Evolutionary conservation across 164 flowering plant genomes (phyloP), one percentile per base, ranked within the genome.

Genomic region (Aristolochia contorta): DNA sequence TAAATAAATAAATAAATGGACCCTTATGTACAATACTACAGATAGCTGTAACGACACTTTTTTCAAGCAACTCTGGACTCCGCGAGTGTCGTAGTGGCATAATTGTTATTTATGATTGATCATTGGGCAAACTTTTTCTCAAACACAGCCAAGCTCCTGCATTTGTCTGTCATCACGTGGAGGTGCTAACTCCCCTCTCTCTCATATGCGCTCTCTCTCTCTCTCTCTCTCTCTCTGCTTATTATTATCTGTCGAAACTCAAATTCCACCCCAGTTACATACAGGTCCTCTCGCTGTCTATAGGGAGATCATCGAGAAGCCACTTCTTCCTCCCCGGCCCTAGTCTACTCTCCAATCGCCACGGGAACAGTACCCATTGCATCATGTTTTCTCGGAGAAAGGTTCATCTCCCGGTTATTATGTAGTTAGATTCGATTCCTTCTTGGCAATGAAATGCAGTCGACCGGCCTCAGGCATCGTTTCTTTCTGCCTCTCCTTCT

Each of bases 141-240:
- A 15, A 9, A 59, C 22, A 47, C 53, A 49, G 22, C 51, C 53
- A 12, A 47, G 48, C 53, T 47, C n/a, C 49, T 23, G 21, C 15
- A 22, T 14, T 37, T 47, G 62, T 47, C 62, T 23, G 53, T 47
- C 62, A 59, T 59, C 62, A 59, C 62, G 62, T 59, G 62, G 41
- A 16, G 13, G 50, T 59, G 21, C 43, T 14, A 12, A 16, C 14
- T 20, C 51, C 3, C n/a, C n/a, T 27, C 30, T 27, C 30, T 27
- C 30, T 27, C 30, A 27, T 27, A 2, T 27, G n/a, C 30, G 4
- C 20, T 6, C 53, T 20, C 53, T 49, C 53, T 37, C 43, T 37
- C 43, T 37, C 43, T 37, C 49, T 21, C 61, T 43, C 61, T 16
- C 61, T 58, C 60, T 14, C 53, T 49, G 8, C 53, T 49, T 6